A percentile compares a stretch with the other conserved stretches of the same genome.
These are phyloP conservation scores for Diplocarpon rosae DNA, from an alignment of 2,329 filamentous ascomycete genomes.

Conservation along the genomic window DNA sequence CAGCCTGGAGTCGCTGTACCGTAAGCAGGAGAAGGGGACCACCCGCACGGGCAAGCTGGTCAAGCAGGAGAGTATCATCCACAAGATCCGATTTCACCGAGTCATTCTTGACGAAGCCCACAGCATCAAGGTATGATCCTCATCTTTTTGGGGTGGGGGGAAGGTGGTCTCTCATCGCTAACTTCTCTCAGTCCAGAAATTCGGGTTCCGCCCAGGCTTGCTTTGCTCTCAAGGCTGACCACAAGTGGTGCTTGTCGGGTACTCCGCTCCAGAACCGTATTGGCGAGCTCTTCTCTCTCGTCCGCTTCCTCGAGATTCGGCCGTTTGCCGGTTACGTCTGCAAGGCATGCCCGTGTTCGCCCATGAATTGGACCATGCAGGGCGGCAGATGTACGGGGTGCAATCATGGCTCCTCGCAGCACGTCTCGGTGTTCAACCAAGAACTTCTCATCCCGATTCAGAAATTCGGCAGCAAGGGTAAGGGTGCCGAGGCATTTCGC, in stretches of 20 bases:
- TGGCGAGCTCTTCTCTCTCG: slow-evolving; percentile 88
- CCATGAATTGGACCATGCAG: slow-evolving; percentile 74
- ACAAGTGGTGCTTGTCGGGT: slow-evolving; percentile 92
- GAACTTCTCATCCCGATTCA: slow-evolving; percentile 81
- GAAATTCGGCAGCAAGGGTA: slow-evolving; percentile 46
- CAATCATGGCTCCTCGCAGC: slow-evolving; percentile 41
- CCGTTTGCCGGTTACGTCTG: slow-evolving; percentile 94
- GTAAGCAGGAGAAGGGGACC: slow-evolving; percentile 88
- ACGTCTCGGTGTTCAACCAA: slow-evolving; percentile 82
- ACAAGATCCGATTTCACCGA: slow-evolving; percentile 78
- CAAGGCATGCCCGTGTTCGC: slow-evolving; percentile 71
- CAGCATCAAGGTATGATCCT: slow-evolving; percentile 61
- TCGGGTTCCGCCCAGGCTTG: slow-evolving; percentile 92
- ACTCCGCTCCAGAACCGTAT: slow-evolving; percentile 96
- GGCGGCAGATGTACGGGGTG: slow-evolving; percentile 61
- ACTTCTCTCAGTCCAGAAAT: slow-evolving; percentile 49
- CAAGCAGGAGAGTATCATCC: slow-evolving; percentile 71
- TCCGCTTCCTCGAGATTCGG: slow-evolving; percentile 79
- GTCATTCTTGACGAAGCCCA: slow-evolving; percentile 93
- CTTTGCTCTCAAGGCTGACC: slow-evolving; percentile 76
- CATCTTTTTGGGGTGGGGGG: neutral
- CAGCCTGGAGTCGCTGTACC: slow-evolving; percentile 79
- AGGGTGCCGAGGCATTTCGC: slow-evolving; percentile 58
- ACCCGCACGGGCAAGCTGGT: slow-evolving; percentile 67
- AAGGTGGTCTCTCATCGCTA: slow-evolving; percentile 20